These are phyloP conservation scores for Acanthochlamys bracteata DNA, from an alignment of 106 monocot species.

Conservation along the genomic window DNA sequence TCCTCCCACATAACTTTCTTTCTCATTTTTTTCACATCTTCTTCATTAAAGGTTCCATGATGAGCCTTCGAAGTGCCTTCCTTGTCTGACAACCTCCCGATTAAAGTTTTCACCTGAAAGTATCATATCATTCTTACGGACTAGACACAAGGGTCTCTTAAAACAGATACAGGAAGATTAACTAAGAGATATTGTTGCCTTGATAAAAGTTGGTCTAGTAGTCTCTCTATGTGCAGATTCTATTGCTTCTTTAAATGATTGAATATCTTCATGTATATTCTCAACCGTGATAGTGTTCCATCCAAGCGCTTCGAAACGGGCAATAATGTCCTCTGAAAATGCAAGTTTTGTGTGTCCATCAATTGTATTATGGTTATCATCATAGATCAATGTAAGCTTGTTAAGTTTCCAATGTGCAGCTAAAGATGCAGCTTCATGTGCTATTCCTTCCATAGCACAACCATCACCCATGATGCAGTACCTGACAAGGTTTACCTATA, in stretches of 20 bases:
- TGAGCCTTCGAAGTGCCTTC: slow-evolving; percentile 33
- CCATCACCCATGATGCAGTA: slow-evolving; percentile 41
- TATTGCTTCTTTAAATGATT: slow-evolving; percentile 19
- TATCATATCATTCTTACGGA: not conserved
- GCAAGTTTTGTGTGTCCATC: slow-evolving; percentile 28
- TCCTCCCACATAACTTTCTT: slow-evolving; percentile 31
- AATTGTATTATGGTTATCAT: slow-evolving; percentile 39
- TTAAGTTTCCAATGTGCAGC: slow-evolving; percentile 38
- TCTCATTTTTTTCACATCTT: slow-evolving; percentile 26
- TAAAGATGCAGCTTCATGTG: slow-evolving; percentile 35
- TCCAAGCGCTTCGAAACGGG: slow-evolving; percentile 30
- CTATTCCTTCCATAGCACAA: slow-evolving; percentile 36
- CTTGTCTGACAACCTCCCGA: slow-evolving; percentile 18
- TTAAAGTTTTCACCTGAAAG: slow-evolving; percentile 30
- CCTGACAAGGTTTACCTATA: not conserved
- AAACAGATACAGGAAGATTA: not conserved
- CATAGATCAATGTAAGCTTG: slow-evolving; percentile 40
- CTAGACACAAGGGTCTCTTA: not conserved
- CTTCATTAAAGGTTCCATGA: slow-evolving; percentile 29
- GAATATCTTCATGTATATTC: slow-evolving; percentile 22
- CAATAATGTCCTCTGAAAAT: slow-evolving; percentile 25
- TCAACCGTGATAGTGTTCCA: slow-evolving; percentile 32
- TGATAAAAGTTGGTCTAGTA: slow-evolving; percentile 27
- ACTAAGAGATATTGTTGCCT: slow-evolving; percentile 3
- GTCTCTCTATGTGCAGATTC: slow-evolving; percentile 15